Evolutionary conservation across 805 yeast genomes (phyloP).

Genomic region (Candida koratica): DNA sequence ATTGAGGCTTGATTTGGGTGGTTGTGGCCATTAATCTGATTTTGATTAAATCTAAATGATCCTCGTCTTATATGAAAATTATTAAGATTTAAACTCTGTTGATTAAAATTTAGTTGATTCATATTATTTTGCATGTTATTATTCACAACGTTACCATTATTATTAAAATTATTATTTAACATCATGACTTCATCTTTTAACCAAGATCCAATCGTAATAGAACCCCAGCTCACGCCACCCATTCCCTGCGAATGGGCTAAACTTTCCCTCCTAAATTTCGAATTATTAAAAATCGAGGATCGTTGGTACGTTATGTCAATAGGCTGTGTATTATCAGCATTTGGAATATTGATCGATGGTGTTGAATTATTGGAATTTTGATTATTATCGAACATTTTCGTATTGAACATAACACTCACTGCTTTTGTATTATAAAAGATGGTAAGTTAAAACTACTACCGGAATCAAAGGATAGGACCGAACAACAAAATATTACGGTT

Average conservation of each 20-base stretch:
- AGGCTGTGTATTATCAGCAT: constrained; percentile 31
- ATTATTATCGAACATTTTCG: constrained; percentile 36
- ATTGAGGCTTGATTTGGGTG: constrained; percentile 19
- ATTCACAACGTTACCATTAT: constrained; percentile 18
- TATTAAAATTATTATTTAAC: constrained; percentile 20
- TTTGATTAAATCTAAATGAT: constrained; percentile 28
- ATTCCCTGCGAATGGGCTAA: constrained; percentile 96
- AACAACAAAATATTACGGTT: too few relatives aligned
- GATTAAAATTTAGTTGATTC: constrained; percentile 2
- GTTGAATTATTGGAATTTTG: constrained; percentile 4
- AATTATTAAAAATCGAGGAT: constrained; percentile 38
- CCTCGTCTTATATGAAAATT: constrained; percentile 24
- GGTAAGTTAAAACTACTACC: too few relatives aligned
- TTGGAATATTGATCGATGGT: constrained; percentile 29
- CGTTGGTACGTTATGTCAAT: constrained; percentile 43
- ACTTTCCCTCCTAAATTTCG: constrained; percentile 72
- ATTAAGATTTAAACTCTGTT: constrained; percentile 4
- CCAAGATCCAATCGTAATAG: constrained; percentile 93
- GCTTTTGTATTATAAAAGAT: too few relatives aligned
- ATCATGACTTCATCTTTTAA: constrained; percentile 86
- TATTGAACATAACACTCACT: constrained; percentile 38
- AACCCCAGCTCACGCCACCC: constrained; percentile 98
- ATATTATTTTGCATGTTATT: constrained; percentile 13
- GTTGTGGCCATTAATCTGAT: constrained; percentile 5
- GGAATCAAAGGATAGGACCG: too few relatives aligned